Base-by-base conservation (phyloP, 1,139 yeast species). In the Diutina neorugosa region DNA sequence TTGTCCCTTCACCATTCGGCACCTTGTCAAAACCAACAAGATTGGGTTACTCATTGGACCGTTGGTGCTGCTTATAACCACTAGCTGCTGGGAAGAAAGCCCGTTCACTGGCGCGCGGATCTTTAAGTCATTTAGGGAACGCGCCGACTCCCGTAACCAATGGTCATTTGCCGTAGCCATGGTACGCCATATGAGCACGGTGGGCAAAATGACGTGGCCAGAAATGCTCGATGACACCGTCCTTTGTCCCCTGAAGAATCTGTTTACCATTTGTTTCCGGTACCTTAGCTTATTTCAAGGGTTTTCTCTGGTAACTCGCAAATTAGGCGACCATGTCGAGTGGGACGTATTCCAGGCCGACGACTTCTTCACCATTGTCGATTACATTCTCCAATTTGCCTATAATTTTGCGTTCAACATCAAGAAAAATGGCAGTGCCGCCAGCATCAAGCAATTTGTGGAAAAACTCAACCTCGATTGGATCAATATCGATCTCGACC, bases 281-380 rank as follows among this genome's bases (percentile, higher is more conserved):
- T 65, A 80, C 23, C 67, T 80, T 37, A 69, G 77, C 55, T 62
- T 70, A 18, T 83, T 82, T 61, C 86, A 84, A 60, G 82, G 82
- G 16, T 77, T 77, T 51, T 78, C 79, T 73, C 70, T 76, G 21
- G 65, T 84, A 43, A 69, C 65, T 53, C 73, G 89, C 55, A 82
- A 82, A 58, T 72, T 71, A 51, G 93, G 90, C 16, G 85, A 81
- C 7, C 93, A 86, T 66, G 86, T 84, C 20, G 78, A 78, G 54
- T 70, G 70, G 52, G 89, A 84, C 60, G 14, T 21, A 6, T 44
- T 44, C 25, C 68, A 71, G 44, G 67, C 69, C 48, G 76, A 75
- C 4, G 56, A 53, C 14, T 55, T 82, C 72, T 61, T 69, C 70
- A n/a, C 65, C 74, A 6, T 82, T 78, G 60, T 63, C 71, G 53